These are phyloP conservation scores for Dactylellina drechsleri DNA, from an alignment of 2,329 filamentous ascomycete species.

Conservation along the genomic window DNA sequence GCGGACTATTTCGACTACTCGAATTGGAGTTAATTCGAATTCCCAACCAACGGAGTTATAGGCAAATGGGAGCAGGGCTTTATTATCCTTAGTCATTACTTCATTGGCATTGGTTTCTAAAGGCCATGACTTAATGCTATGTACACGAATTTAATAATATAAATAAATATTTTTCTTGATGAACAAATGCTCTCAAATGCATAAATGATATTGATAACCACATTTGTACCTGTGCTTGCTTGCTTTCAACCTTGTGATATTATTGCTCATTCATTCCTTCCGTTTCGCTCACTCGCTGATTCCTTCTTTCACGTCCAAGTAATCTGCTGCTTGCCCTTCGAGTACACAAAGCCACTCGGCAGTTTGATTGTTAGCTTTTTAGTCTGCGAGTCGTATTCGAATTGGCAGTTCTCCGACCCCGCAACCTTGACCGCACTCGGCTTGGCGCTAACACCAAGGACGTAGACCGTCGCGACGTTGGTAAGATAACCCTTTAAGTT, in stretches of 20 bases:
- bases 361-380: slow-evolving; percentile 24
- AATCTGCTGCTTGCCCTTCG: slow-evolving; percentile 27
- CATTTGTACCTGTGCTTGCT: not conserved
- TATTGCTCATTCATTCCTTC: not conserved
- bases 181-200: not conserved
- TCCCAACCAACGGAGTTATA: not conserved
- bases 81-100: slow-evolving; percentile 4
- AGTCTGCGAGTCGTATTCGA: slow-evolving; percentile 16
- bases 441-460: slow-evolving; percentile 24
- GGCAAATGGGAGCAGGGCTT: not conserved
- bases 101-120: slow-evolving; percentile 4
- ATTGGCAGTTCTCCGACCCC: slow-evolving; percentile 6
- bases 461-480: slow-evolving; percentile 7
- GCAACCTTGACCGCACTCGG: slow-evolving; percentile 9
- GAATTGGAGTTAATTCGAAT: not conserved
- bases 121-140: slow-evolving; percentile 2
- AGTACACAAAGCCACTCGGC: slow-evolving; percentile 18
- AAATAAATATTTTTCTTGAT: slow-evolving; percentile 13
- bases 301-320: slow-evolving; percentile 8
- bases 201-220: not conserved
- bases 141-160: slow-evolving; percentile 8
- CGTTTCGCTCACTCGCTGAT: not conserved
- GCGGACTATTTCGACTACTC: not conserved
- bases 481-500: slow-evolving; percentile 17
- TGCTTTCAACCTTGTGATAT: not conserved